Evolutionary conservation across 108 stramenopile genomes (phyloP), one percentile per base, ranked within the genome.

Genomic region (Nitzschia sp.): DNA sequence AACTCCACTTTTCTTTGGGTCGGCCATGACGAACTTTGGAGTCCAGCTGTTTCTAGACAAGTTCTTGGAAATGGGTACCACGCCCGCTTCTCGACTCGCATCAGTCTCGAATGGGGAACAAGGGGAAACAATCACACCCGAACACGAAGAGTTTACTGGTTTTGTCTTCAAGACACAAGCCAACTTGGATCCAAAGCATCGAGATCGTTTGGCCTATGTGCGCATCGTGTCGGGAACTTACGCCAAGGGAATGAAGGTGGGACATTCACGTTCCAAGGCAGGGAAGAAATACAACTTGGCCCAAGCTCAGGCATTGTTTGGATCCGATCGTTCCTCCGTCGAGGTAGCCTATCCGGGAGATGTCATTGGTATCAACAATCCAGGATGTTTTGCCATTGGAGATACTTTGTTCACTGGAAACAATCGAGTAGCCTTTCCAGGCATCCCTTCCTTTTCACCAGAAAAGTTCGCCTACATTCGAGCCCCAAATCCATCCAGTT

Each of bases 131-230:
- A 78, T 97, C 25, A 19, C 74, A 13, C 94, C 97, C 19, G 82
- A 84, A 55, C 78, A 86, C 73, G 71, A 79, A 44, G 96, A 98
- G 57, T 98, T 98, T 62, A 89, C 97, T 53, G 97, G 96, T 2
- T 96, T 95, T 71, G 80, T 97, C 27, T 98, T 98, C 82, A 98
- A 98, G 77, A 95, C 95, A 28, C 97, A 97, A 67, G 97, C 97
- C 56, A 98, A 98, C 76, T 71, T 98, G 46, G 96, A 98, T 69
- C 97, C 97, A 3, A 93, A 95, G 45, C 97, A 98, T 75, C 84
- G 97, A 34, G 97, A 98, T 83, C 78, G 97, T 29, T 66, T 98
- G 57, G 96, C 97, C 15, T 98, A 96, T 73, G 81, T 98, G 16
- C 78, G 97, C 8, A 80, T 98, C 26, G 90, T 95, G 0, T 92